Evolutionary conservation across 2,329 filamentous ascomycete species (phyloP).

Genomic region (Macroventuria anomochaeta): DNA sequence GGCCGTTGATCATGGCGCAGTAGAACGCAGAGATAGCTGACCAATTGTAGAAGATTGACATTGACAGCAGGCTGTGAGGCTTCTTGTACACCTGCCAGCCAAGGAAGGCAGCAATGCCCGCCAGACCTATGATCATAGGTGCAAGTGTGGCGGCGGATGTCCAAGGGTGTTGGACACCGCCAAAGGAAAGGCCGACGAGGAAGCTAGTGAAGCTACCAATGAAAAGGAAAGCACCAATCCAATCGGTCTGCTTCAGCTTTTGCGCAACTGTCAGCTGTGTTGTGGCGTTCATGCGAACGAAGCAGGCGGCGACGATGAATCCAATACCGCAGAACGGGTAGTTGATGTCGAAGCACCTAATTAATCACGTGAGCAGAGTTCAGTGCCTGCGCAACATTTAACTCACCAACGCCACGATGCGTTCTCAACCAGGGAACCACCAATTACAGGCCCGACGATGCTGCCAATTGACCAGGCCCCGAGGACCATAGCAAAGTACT

Average conservation of each 20-base stretch:
- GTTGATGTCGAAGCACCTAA: constrained; percentile 66
- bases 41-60: constrained; percentile 47
- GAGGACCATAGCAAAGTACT: constrained; percentile 50
- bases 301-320: constrained; percentile 31
- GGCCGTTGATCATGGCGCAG: constrained; percentile 51
- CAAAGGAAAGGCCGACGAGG: constrained; percentile 54
- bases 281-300: constrained; percentile 30
- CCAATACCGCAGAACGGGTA: constrained; percentile 58
- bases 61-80: constrained; percentile 47
- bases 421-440: constrained; percentile 61
- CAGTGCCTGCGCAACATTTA: not conserved
- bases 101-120: constrained; percentile 41
- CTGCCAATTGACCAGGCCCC: constrained; percentile 62
- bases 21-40: constrained; percentile 50
- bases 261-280: constrained; percentile 25
- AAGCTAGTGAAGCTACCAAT: constrained; percentile 48
- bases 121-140: constrained; percentile 48
- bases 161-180: constrained; percentile 52
- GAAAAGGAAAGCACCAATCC: constrained; percentile 52
- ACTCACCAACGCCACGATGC: constrained; percentile 62
- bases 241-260: constrained; percentile 48
- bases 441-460: constrained; percentile 55
- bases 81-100: constrained; percentile 48
- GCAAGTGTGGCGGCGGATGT: constrained; percentile 48
- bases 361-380: not conserved